phyloP scores from a whole-genome alignment of 2,329 filamentous ascomycete species.

The Fusarium multiceps region DNA sequence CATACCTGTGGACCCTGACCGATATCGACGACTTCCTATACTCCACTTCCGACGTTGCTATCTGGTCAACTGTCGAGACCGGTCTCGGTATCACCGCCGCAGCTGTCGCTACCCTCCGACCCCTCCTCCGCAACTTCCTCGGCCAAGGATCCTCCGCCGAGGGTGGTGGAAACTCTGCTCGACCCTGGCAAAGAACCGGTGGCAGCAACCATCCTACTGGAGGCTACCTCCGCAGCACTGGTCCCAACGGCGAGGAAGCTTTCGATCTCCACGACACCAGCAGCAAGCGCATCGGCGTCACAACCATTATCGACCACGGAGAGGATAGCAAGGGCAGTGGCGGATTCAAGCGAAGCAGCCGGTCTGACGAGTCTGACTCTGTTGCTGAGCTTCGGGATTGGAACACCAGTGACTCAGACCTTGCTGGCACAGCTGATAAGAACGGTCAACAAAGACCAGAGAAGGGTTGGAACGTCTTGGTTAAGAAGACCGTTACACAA shows the following conservation, averaged over 20 bases:
- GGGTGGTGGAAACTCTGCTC: conserved; percentile 31
- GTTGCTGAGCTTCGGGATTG: conserved; percentile 24
- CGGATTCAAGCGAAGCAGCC: conserved; percentile 9
- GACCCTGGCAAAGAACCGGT: conserved; percentile 35
- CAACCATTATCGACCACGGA: conserved; percentile 40
- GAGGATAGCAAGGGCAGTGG: not conserved
- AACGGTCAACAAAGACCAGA: conserved; percentile 4
- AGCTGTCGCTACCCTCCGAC: conserved; percentile 52
- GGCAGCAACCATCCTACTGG: conserved; percentile 30
- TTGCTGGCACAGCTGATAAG: conserved; percentile 16
- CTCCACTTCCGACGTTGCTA: conserved; percentile 56
- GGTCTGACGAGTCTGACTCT: conserved; percentile 23
- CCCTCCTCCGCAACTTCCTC: conserved; percentile 14
- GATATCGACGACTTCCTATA: conserved; percentile 56
- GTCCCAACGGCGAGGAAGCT: conserved; percentile 4
- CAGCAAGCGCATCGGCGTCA: conserved; percentile 33
- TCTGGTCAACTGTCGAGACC: conserved; percentile 60
- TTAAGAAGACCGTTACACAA: conserved; percentile 43
- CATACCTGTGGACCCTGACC: conserved; percentile 54
- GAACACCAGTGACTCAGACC: conserved; percentile 42
- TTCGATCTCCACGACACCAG: conserved; percentile 25
- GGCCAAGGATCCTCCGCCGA: conserved; percentile 17
- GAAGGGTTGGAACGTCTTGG: conserved; percentile 42
- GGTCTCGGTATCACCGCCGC: conserved; percentile 56
- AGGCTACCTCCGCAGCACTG: conserved; percentile 38